Base-by-base conservation (phyloP, 257 asterid species). In the Petunia axillaris region DNA sequence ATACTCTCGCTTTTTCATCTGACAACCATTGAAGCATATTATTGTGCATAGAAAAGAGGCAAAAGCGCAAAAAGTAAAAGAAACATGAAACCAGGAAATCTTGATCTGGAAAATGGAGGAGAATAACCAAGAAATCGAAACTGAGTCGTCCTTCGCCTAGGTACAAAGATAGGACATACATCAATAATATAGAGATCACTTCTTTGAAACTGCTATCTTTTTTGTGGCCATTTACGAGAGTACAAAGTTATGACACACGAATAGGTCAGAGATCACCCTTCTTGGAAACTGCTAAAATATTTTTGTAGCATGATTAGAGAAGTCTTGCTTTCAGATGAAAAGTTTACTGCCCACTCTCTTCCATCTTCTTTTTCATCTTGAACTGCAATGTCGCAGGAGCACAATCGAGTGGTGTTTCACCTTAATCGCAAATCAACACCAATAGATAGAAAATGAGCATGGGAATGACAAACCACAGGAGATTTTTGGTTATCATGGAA, bases 391-490 rank as follows among this genome's bases (percentile, higher is more conserved):
- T 94, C 62, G 96, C 98, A 79, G 98, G 99, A 80, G 98, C 98
- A 85, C 99, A 96, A 77, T 96, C 99, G 16, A 96, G 85, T 50
- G 98, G 97, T 35, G 97, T 93, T 90, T 96, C 99, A 66, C 98
- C 99, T 96, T 88, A 84, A 84, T 70, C 84, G 63, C 10, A 82
- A 60, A 25, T 73, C 62, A 73, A 73, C 46, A 50, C 46, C 46
- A 73, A 73, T 73, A 71, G 60, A 73, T 36, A 50, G 7, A 73
- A 25, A 52, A 73, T 73, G 62, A 73, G 48, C 78, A 73, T 52
- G 46, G 13, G 55, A 43, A 50, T 73, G 78, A 50, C 46, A 36
- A 73, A 11, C 50, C 77, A 25, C 77, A 35, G 62, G 77, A 35
- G 44, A 48, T 25, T 8, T 2, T 46, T 5, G 6, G 25, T 44